Base-by-base conservation (phyloP, 2,329 filamentous ascomycete genomes). In the Coniochaeta prunicola region DNA sequence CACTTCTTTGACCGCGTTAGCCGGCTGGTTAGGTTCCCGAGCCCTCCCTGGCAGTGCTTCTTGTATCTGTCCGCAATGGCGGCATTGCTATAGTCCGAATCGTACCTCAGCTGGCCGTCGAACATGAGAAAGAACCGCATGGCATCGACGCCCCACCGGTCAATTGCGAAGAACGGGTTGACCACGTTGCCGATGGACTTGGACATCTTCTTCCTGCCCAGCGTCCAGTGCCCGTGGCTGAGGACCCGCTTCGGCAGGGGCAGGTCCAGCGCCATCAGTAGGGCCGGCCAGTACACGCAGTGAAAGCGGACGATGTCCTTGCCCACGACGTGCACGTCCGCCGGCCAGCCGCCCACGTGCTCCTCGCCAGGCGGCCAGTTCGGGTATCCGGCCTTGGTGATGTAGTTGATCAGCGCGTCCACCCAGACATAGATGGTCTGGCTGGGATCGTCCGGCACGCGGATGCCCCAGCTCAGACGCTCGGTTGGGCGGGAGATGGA, bases 341-440 rank as follows among this genome's bases (percentile, higher is more conserved):
- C 91, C 4, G 94, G 94, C 93, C 94, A 99, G 26, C 90, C 86
- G 56, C 82, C 81, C 21, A 75, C 76, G 15, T 78, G 71, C 60
- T 89, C 84, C 4, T 80, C 76, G 1, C 85, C 85, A 0, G 89
- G 87, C 0, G 85, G 74, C 85, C 88, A 91, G 34, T 74, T 74
- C 0, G 91, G 91, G 69, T 96, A 97, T 15, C 93, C 92, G 1
- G 91, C 84, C 62, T 88, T 91, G 17, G 92, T 96, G 57, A 94
- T 76, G 71, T 99, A 99, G 73, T 97, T 99, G 67, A 97, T 82
- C 31, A 99, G 82, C 1, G 94, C 94, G 74, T 99, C 96, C 0
- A 99, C 82, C 94, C 94, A 99, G 33, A 99, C 96, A 68, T 99
- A 99, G 59, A 99, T 93, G 2, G 92, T 97, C 73, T 97, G 94